Percentiles rank a stretch among this genome's conserved stretches.
Evolutionary conservation across 2,329 filamentous ascomycete genomes (phyloP).

Genomic region (Metarhizium humberi): DNA sequence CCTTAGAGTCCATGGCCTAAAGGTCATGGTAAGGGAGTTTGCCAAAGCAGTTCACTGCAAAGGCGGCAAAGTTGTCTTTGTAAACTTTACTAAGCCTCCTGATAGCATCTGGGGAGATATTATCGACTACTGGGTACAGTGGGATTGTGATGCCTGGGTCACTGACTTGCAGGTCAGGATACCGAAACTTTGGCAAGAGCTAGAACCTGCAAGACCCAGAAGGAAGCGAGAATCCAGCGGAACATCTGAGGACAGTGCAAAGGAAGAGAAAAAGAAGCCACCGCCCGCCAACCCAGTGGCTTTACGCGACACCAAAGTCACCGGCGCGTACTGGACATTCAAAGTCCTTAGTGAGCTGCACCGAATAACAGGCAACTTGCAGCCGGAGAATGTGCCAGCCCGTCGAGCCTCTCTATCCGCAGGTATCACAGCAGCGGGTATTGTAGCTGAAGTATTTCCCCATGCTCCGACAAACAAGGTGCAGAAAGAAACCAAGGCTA

Average conservation of each 20-base stretch:
- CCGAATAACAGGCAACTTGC: constrained; percentile 20
- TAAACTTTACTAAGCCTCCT: constrained; percentile 63
- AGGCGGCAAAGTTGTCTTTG: constrained; percentile 61
- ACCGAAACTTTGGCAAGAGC: constrained; percentile 49
- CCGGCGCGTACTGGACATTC: constrained; percentile 33
- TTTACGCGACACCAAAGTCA: constrained; percentile 35
- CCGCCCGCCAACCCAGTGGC: constrained; percentile 30
- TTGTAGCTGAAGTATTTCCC: background rate
- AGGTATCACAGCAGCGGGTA: background rate
- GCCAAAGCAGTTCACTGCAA: constrained; percentile 60
- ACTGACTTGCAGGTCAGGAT: constrained; percentile 49
- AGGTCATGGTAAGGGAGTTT: constrained; percentile 62
- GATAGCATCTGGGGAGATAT: constrained; percentile 65
- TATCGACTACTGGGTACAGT: constrained; percentile 66
- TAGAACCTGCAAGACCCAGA: constrained; percentile 33
- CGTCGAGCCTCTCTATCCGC: constrained; percentile 11
- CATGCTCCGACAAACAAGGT: background rate
- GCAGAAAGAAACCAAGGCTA: constrained; percentile 12
- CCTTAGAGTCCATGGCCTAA: constrained; percentile 60
- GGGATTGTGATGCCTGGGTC: constrained; percentile 70
- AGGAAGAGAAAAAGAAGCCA: constrained; percentile 22
- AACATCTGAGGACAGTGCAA: constrained; percentile 13
- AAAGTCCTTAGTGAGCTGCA: constrained; percentile 33
- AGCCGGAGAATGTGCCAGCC: constrained; percentile 6
- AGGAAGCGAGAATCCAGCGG: constrained; percentile 24